Percentiles rank a stretch among this genome's conserved stretches.
phyloP scores from a whole-genome alignment of 257 asterid genomes.

The Penstemon eatonii region DNA sequence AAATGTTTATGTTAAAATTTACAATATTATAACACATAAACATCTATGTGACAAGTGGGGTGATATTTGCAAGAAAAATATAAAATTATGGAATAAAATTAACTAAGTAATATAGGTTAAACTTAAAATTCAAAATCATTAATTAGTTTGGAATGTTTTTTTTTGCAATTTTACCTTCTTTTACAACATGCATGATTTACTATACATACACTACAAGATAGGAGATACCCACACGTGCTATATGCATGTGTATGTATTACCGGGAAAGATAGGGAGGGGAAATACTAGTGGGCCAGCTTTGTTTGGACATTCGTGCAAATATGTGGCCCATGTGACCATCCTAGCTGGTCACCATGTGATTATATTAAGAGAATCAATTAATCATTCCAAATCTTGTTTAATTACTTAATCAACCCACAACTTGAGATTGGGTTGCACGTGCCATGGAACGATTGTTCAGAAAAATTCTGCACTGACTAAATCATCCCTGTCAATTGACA shows the following conservation, averaged over 20 bases:
- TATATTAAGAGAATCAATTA: not conserved
- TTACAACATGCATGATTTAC: too few species aligned
- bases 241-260: not conserved
- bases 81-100: too few species aligned
- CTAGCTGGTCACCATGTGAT: constrained; percentile 44
- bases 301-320: constrained; percentile 34
- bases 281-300: constrained; percentile 26
- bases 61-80: too few species aligned
- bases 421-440: constrained; percentile 35
- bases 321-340: constrained; percentile 42
- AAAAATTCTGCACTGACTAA: not conserved
- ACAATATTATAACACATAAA: too few species aligned
- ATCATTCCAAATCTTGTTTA: constrained; percentile 24
- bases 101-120: too few species aligned
- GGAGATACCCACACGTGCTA: constrained; percentile 33
- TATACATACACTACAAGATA: not conserved
- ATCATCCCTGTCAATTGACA: not conserved
- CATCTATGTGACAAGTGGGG: too few species aligned
- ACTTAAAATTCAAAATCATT: too few species aligned
- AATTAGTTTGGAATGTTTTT: too few species aligned
- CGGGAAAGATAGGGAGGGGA: constrained; percentile 16
- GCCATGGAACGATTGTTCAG: constrained; percentile 26
- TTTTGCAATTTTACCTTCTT: too few species aligned
- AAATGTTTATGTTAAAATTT: too few species aligned
- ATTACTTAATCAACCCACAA: constrained; percentile 17